A percentile compares a stretch with the other conserved stretches of the same genome.
Conservation (phyloP, 306 rosid genomes). For the Fagus sylvatica region DNA sequence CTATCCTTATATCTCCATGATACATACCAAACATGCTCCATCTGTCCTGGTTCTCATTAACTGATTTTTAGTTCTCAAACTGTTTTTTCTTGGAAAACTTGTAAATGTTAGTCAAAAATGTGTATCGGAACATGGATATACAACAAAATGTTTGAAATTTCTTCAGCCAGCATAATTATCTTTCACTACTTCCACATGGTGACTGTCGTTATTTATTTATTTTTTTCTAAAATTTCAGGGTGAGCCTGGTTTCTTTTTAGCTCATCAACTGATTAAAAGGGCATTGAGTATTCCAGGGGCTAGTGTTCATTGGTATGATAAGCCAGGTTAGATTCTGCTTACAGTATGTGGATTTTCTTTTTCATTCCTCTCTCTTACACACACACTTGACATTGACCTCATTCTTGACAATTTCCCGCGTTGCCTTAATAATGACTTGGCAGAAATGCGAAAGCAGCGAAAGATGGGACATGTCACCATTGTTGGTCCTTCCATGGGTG, state of each 20-base stretch:
- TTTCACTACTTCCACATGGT: background rate
- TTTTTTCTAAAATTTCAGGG: conserved; percentile 50
- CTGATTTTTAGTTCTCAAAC: too few species aligned
- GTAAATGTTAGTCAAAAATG: background rate
- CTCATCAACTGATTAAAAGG: background rate
- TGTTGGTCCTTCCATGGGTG: conserved; percentile 61
- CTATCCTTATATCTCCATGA: background rate
- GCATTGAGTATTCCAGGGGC: conserved; percentile 69
- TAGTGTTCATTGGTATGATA: conserved; percentile 91
- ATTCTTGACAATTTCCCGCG: conserved; percentile 16
- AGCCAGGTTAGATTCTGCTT: conserved; percentile 50
- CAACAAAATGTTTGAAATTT: background rate
- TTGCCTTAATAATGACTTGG: conserved; percentile 12
- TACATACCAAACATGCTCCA: background rate
- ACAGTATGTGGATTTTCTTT: conserved; percentile 30
- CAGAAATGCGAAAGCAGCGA: conserved; percentile 89
- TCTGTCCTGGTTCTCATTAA: background rate
- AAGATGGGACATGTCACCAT: conserved; percentile 96
- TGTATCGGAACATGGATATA: background rate
- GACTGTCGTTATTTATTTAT: background rate
- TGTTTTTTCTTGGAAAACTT: background rate
- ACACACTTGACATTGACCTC: background rate
- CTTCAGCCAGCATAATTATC: background rate
- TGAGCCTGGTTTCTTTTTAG: conserved; percentile 63
- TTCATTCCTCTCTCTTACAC: background rate